Evolutionary conservation across 306 rosid species (phyloP), one percentile per base, ranked within the genome.

Genomic region (Vigna hirtella): DNA sequence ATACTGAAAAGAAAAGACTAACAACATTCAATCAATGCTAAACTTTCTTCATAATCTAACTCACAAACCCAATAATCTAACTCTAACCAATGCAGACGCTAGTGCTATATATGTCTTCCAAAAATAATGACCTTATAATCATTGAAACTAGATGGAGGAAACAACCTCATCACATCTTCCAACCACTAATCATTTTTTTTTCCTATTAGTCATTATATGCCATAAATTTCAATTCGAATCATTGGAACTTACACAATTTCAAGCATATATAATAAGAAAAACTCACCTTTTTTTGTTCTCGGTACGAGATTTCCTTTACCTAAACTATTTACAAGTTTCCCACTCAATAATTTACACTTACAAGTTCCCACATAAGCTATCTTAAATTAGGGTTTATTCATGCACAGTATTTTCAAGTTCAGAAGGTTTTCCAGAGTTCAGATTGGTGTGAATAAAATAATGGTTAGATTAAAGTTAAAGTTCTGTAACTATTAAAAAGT

Each of bases 1-100:
- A 26, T 62, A 16, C 70, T 70, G 82, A 79, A 85, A 79, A 71
- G 66, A 85, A 74, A 71, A 70, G 83, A 74, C 81, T 69, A 85
- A 81, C 67, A 43, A 79, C 64, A 76, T 62, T 85, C 70, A 70
- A 71, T 85, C 65, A 76, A 77, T 73, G 77, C 61, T 52, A 76
- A 80, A 20, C 42, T 73, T 66, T 58, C 51, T 65, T 72, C 70
- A 18, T 9, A 78, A 74, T 73, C 70, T 84, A 26, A 85, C 79
- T 68, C 72, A 65, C 76, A 69, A 82, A 70, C 73, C 64, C 78
- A 72, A 78, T 66, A 71, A 58, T 59, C 68, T 57, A 66, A 78
- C 40, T 74, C 47, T 55, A 73, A 57, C 70, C 66, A 75, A 73
- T 61, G 65, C 55, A 72, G 18, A 70, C 64, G 15, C 26, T 66